Conservation (phyloP, 352 stramenopile genomes). For the Elongisporangium senticosum region DNA sequence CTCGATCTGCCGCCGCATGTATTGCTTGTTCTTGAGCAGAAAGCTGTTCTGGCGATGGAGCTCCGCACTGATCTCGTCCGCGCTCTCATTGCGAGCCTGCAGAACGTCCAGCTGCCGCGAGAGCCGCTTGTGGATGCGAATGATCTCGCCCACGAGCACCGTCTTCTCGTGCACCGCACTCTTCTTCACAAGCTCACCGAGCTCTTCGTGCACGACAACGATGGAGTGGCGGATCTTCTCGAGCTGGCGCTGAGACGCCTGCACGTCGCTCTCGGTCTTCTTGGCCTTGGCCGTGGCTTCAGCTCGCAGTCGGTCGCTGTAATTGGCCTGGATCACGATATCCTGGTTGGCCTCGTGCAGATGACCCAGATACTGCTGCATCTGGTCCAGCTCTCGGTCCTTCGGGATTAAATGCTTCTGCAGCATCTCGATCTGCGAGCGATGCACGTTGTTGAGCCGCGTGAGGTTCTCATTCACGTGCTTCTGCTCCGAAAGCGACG, state of each 20-base stretch:
- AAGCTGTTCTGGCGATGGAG: constrained; percentile 72
- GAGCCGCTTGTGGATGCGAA: constrained; percentile 61
- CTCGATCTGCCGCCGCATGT: constrained; percentile 63
- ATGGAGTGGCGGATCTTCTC: constrained; percentile 52
- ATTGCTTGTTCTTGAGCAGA: constrained; percentile 66
- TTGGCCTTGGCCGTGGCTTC: constrained; percentile 35
- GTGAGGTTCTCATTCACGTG: constrained; percentile 43
- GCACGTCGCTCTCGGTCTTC: constrained; percentile 38
- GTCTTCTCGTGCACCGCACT: constrained; percentile 65
- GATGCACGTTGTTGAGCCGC: constrained; percentile 63
- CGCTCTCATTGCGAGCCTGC: constrained; percentile 38
- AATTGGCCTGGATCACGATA: constrained; percentile 60
- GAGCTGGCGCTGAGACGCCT: constrained; percentile 22
- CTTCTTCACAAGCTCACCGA: constrained; percentile 48
- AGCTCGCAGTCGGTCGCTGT: constrained; percentile 53
- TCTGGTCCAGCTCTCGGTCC: constrained; percentile 53
- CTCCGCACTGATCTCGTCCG: constrained; percentile 59
- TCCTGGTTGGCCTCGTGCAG: constrained; percentile 63
- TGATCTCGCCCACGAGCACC: constrained; percentile 47
- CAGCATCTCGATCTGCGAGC: constrained; percentile 65
- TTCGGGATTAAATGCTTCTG: constrained; percentile 69
- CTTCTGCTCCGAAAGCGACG: constrained; percentile 30
- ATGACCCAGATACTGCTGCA: constrained; percentile 53
- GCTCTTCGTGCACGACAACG: constrained; percentile 55
- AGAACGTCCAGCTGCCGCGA: constrained; percentile 45